Evolutionary conservation across 2,329 filamentous ascomycete genomes (phyloP).

Genomic region (Didymella keratinophila): DNA sequence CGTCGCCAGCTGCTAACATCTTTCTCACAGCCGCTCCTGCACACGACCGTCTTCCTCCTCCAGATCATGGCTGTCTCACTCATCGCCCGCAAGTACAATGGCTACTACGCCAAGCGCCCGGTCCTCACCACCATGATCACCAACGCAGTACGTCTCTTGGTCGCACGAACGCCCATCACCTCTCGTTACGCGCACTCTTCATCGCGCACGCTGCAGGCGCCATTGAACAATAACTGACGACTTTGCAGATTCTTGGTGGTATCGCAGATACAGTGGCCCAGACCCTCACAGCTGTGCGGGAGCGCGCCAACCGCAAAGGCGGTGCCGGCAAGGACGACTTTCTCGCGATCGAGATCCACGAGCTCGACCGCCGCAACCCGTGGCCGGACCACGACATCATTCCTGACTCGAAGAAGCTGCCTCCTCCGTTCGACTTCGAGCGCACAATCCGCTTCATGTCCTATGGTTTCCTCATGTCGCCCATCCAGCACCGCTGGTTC

Average conservation of each 20-base stretch:
- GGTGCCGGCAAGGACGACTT: conserved; percentile 71
- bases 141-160: conserved; percentile 74
- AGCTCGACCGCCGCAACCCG: conserved; percentile 82
- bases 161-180: conserved; percentile 1
- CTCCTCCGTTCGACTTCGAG: conserved; percentile 94
- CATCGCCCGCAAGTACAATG: conserved; percentile 86
- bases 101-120: conserved; percentile 90
- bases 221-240: conserved; percentile 19
- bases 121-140: conserved; percentile 99
- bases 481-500: conserved; percentile 96
- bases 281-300: conserved; percentile 82
- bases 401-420: conserved; percentile 66
- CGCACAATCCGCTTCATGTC: conserved; percentile 94
- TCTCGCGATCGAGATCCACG: conserved; percentile 85
- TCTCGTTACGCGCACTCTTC: neutral
- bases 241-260: conserved; percentile 73
- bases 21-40: conserved; percentile 76
- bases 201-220: neutral
- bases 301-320: conserved; percentile 70
- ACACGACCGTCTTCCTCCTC: conserved; percentile 83
- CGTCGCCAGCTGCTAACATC: conserved; percentile 23
- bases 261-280: conserved; percentile 97
- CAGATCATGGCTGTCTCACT: conserved; percentile 88
- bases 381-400: conserved; percentile 71
- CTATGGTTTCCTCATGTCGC: conserved; percentile 96